Base-by-base conservation (phyloP, 352 stramenopile genomes). In the Globisporangium nunn region DNA sequence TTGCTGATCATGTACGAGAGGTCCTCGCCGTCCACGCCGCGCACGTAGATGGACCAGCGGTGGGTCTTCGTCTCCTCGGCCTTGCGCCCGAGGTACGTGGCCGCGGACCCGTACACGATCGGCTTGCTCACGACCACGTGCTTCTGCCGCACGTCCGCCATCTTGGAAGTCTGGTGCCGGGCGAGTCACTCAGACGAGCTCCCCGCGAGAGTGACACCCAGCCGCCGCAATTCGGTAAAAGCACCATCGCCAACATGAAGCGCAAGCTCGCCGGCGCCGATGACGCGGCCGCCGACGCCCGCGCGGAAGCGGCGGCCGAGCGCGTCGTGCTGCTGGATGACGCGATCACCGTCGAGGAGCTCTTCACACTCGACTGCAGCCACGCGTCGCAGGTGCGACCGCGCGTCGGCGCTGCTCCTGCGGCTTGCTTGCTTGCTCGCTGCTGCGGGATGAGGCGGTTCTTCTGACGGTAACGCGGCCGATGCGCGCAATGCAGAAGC, bases 91-190 rank as follows among this genome's bases (percentile, higher is more conserved):
- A 98, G 65, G 61, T 95, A 97, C 67, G 92, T 97, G 29, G 94
- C 94, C 44, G 98, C 81, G 2, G 90, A 98, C 29, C 94, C 94
- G 76, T 98, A 98, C 17, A 97, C 76, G 70, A 98, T 96, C n/a
- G 95, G 91, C 58, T 97, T 90, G 68, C 79, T 92, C 41, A 96
- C 87, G 50, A 91, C 68, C 56, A 94, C 77, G 64, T 80, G 76
- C 73, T 85, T 86, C 67, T 88, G 82, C 17, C 82, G 68, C 62
- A 63, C 67, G 50, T 93, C 75, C 54, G 81, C 78, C 84, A 93
- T 93, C 35, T 15, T 23, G 23, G 23, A 23, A 23, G 23, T 23
- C 23, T 23, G 23, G 23, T 23, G 23, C 23, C 23, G 23, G 23
- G 23, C 23, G 17, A 28, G 41, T 47, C 41, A 47, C 17, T 47